Percentiles rank a stretch among this genome's conserved stretches.
Conservation (phyloP, 2,329 filamentous ascomycete species). For the Pseudogymnoascus sp. region DNA sequence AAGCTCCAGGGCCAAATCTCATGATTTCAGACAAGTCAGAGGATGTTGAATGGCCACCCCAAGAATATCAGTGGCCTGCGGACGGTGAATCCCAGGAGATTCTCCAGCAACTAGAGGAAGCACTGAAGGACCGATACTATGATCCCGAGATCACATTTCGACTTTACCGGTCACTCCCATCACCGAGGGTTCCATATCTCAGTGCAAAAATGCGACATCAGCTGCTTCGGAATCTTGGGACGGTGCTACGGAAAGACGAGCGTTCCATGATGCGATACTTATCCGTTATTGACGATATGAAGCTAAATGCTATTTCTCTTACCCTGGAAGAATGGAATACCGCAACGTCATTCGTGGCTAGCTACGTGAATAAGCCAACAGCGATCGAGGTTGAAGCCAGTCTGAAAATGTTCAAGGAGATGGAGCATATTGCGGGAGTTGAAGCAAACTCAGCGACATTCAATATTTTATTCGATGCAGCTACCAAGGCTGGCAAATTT, state of each 20-base stretch:
- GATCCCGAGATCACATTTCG: conserved; percentile 27
- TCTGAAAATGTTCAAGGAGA: conserved; percentile 76
- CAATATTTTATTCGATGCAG: conserved; percentile 84
- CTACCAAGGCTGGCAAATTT: conserved; percentile 79
- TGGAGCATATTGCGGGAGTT: conserved; percentile 67
- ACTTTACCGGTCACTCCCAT: conserved; percentile 30
- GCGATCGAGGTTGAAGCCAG: conserved; percentile 58
- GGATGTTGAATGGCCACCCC: conserved; percentile 34
- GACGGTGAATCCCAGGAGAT: conserved; percentile 20
- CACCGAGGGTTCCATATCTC: conserved; percentile 28
- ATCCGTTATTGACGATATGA: conserved; percentile 74
- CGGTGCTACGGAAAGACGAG: conserved; percentile 28
- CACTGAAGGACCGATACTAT: conserved; percentile 16
- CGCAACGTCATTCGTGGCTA: conserved; percentile 70
- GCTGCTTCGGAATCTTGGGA: conserved; percentile 26
- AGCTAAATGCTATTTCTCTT: conserved; percentile 62
- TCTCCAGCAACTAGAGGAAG: conserved; percentile 17
- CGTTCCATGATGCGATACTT: conserved; percentile 74
- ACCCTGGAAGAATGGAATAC: conserved; percentile 69
- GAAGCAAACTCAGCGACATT: conserved; percentile 73
- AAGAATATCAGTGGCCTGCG: conserved; percentile 25
- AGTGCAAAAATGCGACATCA: conserved; percentile 22
- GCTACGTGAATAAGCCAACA: conserved; percentile 55
- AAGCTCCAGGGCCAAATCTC: conserved; percentile 41
- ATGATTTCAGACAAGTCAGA: conserved; percentile 43